Base-by-base conservation (phyloP, 2,329 filamentous ascomycete species). In the Dactylellina cionopaga region DNA sequence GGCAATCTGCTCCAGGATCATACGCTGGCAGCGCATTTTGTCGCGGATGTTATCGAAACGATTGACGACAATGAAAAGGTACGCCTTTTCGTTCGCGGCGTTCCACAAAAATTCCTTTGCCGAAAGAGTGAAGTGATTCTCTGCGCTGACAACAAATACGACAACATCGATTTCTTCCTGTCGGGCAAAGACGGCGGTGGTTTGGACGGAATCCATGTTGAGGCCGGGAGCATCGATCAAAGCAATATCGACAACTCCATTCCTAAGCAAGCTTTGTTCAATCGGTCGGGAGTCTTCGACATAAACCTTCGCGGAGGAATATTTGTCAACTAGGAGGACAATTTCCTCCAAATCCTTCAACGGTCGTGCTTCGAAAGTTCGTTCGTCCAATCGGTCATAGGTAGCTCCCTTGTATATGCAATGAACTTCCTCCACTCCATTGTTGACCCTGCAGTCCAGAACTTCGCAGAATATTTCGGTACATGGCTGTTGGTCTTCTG, bases 81-180 rank as follows among this genome's bases (percentile, higher is more conserved):
- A 99, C 0, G 95, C 94, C 81, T 99, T 99, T 79, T 99, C 95
- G 39, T 94, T 88, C 0, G 95, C 95, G 1, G 95, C 95, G 54
- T 94, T 94, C 84, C 91, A 91, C 74, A 99, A 96, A 78, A 99
- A 99, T 77, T 99, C 95, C 81, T 91, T 96, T n/a, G 95, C 93
- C 0, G 95, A 96, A 60, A 96, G 88, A 0, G 95, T 99, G 79
- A 99, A 98, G 81, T 99, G 95, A 76, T 99, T 99, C 24, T 94
- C 92, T 1, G 95, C 95, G 9, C 93, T 97, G 3, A 99, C 95
- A 31, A 99, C 95, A 77, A 99, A 99, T 0, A 99, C 93, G 0
- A 99, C 95, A 0, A 99, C 95, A 77, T 99, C 95, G 75, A 99
- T 99, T 81, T 99, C 95, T 80, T 99, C 95, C 79, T 99, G 95